Base-by-base conservation (phyloP, 2,329 filamentous ascomycete genomes). In the Nannizziopsis barbatae region DNA sequence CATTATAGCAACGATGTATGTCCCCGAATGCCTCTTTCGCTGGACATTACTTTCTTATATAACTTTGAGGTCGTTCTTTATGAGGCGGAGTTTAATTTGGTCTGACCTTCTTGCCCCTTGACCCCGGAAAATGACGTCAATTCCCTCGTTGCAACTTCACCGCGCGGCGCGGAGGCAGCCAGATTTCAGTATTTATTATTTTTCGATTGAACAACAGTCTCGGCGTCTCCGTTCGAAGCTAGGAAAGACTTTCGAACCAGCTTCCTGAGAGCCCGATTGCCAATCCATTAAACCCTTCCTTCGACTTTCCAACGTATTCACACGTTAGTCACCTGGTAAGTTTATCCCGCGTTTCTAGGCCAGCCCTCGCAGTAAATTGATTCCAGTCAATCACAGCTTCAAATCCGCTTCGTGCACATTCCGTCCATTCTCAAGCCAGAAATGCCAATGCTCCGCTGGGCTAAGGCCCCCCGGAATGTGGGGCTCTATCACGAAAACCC, bases 91-190 rank as follows among this genome's bases (percentile, higher is more conserved):
- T n/a, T n/a, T n/a, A n/a, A n/a, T n/a, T n/a, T n/a, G n/a, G n/a
- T n/a, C n/a, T n/a, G n/a, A n/a, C n/a, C n/a, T 43, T 43, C 27
- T 33, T 33, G n/a, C 31, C 17, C 40, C 20, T 31, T 33, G 30
- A 43, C 17, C 40, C 20, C 14, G 22, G 9, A 31, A 14, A 3
- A 37, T 45, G 42, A 45, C 42, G 42, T 45, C 42, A 45, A n/a
- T 12, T 11, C 12, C 31, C 2, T 3, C 33, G 11, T 12, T 9
- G 11, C 3, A 15, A 36, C 14, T 36, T n/a, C 5, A n/a, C n/a
- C n/a, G n/a, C n/a, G n/a, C 11, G 10, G 4, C 11, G 33, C 33
- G 11, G 33, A 45, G 33, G 33, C 43, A 45, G 43, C 33, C 10
- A 31, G 31, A 31, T 38, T 38, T 18, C 22, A 27, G 22, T 7